phyloP scores from a whole-genome alignment of 2,329 filamentous ascomycete species.

The Plenodomus lindquistii region DNA sequence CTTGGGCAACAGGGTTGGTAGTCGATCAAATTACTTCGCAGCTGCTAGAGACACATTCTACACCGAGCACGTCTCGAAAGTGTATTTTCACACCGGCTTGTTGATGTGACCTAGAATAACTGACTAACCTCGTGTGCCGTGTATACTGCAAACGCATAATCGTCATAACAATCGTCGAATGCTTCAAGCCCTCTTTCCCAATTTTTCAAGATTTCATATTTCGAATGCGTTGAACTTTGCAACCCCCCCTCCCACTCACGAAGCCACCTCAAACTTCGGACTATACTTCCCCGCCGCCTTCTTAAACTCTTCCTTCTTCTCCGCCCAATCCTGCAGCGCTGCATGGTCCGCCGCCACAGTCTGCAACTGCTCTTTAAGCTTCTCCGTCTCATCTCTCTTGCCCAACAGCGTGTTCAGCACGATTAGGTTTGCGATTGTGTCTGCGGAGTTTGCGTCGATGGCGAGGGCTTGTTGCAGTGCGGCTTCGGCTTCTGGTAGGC shows the following conservation, averaged over 20 bases:
- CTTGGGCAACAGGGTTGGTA: too few species aligned
- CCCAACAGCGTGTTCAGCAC: constrained; percentile 79
- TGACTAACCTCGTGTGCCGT: too few species aligned
- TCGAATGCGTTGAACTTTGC: too few species aligned
- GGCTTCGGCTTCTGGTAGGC: constrained; percentile 84
- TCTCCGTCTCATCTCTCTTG: constrained; percentile 62
- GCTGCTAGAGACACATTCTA: too few species aligned
- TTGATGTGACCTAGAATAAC: too few species aligned
- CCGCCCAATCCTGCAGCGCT: constrained; percentile 72
- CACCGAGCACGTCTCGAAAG: too few species aligned
- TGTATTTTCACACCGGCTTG: too few species aligned
- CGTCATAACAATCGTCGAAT: too few species aligned
- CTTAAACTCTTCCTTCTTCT: constrained; percentile 88
- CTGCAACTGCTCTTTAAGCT: constrained; percentile 58
- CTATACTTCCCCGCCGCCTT: constrained; percentile 84
- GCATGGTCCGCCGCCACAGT: constrained; percentile 68
- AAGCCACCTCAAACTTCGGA: constrained; percentile 69
- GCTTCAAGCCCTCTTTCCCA: too few species aligned
- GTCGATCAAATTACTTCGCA: too few species aligned
- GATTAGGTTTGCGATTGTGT: constrained; percentile 80
- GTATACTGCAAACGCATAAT: too few species aligned
- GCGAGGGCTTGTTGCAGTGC: constrained; percentile 80
- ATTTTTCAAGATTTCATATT: too few species aligned
- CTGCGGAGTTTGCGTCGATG: constrained; percentile 70
- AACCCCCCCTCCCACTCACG: constrained; percentile 9